Conservation (phyloP, 2,329 filamentous ascomycete species). For the Botrytis galanthina region DNA sequence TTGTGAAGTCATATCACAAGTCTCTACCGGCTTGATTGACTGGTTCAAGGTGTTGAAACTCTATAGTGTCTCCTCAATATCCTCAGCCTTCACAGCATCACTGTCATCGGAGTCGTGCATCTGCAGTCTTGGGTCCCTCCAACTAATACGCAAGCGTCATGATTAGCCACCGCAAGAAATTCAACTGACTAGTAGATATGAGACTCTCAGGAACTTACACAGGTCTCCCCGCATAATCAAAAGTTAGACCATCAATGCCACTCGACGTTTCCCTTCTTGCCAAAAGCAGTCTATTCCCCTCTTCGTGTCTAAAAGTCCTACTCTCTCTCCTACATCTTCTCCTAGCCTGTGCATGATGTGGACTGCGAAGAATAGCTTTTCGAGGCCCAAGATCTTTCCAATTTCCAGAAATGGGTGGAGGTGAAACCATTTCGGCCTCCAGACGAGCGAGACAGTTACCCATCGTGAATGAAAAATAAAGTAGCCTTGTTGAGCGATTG, state of each 20-base stretch:
- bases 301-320: no score
- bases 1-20: no score
- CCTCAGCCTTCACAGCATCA: neutral
- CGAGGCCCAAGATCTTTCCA: neutral
- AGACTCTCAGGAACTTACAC: neutral
- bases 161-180: neutral
- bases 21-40: neutral
- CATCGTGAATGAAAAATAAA: neutral
- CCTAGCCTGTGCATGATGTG: neutral
- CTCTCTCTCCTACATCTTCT: neutral
- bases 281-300: neutral
- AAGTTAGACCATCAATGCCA: slow-evolving; percentile 2
- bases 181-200: neutral
- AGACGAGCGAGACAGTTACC: slow-evolving; percentile 1
- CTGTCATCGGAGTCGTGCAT: neutral
- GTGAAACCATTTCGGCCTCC: neutral
- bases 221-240: slow-evolving; percentile 13
- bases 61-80: neutral
- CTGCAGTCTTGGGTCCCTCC: slow-evolving; percentile 5
- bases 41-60: neutral
- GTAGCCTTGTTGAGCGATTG: neutral
- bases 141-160: neutral
- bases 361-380: neutral
- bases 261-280: neutral
- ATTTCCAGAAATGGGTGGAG: neutral